A percentile compares a stretch with the other conserved stretches of the same genome.
phyloP scores from a whole-genome alignment of 768 basidiomycete species.

The Tylopilus sp. region DNA sequence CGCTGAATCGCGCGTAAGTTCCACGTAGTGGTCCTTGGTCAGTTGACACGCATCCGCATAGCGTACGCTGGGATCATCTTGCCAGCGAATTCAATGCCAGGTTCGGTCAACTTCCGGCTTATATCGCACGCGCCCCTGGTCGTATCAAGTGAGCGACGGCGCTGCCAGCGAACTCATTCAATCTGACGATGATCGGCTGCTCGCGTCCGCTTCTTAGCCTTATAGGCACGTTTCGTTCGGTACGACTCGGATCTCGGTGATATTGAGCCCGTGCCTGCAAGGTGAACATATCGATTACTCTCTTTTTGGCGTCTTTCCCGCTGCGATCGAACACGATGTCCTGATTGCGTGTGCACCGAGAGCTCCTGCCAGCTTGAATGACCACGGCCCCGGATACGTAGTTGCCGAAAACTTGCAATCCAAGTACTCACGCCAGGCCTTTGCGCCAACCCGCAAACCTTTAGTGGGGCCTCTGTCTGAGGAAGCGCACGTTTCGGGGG shows the following conservation, averaged over 20 bases:
- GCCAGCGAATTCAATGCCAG: slow-evolving; percentile 56
- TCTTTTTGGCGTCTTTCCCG: slow-evolving; percentile 78
- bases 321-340: slow-evolving; percentile 83
- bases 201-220: slow-evolving; percentile 20
- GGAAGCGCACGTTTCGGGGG: slow-evolving; percentile 29
- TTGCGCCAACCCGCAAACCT: slow-evolving; percentile 47
- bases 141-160: slow-evolving; percentile 61
- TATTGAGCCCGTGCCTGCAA: slow-evolving; percentile 26
- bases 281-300: slow-evolving; percentile 87
- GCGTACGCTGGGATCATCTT: slow-evolving; percentile 59
- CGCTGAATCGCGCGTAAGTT: slow-evolving; percentile 49
- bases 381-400: slow-evolving; percentile 48
- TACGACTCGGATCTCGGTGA: background rate
- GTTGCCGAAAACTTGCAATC: slow-evolving; percentile 58
- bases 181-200: background rate
- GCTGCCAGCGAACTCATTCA: too few relatives aligned
- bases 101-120: slow-evolving; percentile 64
- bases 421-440: slow-evolving; percentile 57
- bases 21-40: background rate
- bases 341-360: slow-evolving; percentile 70
- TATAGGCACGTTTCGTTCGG: slow-evolving; percentile 28
- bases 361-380: slow-evolving; percentile 5
- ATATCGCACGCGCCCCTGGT: slow-evolving; percentile 76
- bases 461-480: slow-evolving; percentile 22
- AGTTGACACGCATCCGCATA: slow-evolving; percentile 11